A percentile compares a stretch with the other conserved stretches of the same genome.
phyloP scores from a whole-genome alignment of 2,329 filamentous ascomycete species.

The Arthrobotrys entomopaga region DNA sequence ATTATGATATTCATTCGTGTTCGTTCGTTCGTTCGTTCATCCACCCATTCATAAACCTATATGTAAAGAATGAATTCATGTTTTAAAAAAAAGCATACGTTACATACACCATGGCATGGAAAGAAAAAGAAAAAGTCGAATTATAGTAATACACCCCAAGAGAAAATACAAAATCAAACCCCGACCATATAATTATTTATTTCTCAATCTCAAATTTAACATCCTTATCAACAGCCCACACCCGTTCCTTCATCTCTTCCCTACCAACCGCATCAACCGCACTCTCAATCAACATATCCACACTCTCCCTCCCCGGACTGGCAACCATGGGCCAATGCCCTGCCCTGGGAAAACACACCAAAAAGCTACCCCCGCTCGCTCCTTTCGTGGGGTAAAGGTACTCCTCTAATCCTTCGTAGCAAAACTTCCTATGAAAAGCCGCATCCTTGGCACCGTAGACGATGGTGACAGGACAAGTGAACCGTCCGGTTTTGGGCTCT shows the following conservation, averaged over 20 bases:
- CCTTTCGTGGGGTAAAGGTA: conserved; percentile 34
- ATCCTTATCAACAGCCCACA: conserved; percentile 39
- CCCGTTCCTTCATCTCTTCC: conserved; percentile 43
- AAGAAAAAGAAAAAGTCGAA: too few species aligned
- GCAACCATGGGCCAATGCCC: conserved; percentile 49
- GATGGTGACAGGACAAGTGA: conserved; percentile 49
- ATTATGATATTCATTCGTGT: too few species aligned
- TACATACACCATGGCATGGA: too few species aligned
- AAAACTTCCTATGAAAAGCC: conserved; percentile 44
- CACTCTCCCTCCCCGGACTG: conserved; percentile 44
- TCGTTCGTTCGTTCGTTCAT: too few species aligned
- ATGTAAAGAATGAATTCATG: too few species aligned
- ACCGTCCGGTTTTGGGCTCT: conserved; percentile 28
- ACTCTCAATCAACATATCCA: conserved; percentile 49
- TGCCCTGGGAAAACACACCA: conserved; percentile 37
- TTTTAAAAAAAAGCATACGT: background rate
- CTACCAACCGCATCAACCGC: conserved; percentile 32
- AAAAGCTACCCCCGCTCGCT: conserved; percentile 24
- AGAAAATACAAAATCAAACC: background rate
- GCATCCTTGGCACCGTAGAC: conserved; percentile 31
- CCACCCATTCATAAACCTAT: too few species aligned
- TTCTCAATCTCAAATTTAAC: conserved; percentile 51
- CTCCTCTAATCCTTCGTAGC: conserved; percentile 51
- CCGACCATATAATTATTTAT: too few species aligned
- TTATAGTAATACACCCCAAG: background rate